Evolutionary conservation across 2,329 filamentous ascomycete species (phyloP), one percentile per base, ranked within the genome.

Genomic region (Lachnellula suecica): DNA sequence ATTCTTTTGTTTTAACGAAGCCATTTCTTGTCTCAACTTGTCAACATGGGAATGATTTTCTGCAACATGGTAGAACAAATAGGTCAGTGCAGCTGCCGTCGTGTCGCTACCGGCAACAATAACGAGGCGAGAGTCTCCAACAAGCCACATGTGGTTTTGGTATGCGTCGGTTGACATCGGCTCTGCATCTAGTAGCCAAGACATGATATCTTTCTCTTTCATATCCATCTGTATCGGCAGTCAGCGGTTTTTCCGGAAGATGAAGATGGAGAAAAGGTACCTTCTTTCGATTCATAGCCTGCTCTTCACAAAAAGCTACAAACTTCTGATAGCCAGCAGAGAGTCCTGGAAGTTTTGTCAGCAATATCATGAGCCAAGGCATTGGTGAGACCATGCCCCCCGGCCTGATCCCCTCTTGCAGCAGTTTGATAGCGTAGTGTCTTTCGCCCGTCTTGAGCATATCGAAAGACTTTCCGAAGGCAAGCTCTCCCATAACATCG

Each of bases 41-140:
- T 37, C 2, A n/a, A 59, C 20, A 4, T 53, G 41, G 5, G 42
- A 34, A 0, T 52, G 62, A 8, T 56, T 44, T 3, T 48, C 40
- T 9, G 51, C 54, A 2, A 67, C 47, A 29, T 60, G 52, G 55
- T 72, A 76, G 61, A 78, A 72, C 6, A 74, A 60, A 46, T 66
- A 65, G 1, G 70, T 68, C 19, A 77, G 57, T 0, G 71, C 68
- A 1, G 69, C 66, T 7, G 72, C 65, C 0, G 72, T 74, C 6
- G 74, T 77, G 53, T 77, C 74, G 31, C 68, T 72, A 4, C 71
- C 71, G 22, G 70, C 70, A 22, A 71, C 64, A 17, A 73, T 67
- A 31, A 72, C 62, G 22, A 65, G 54, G 3, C 54, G 52, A 11
- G 58, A 44, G 43, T 63, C 59, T 10, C 57, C 57, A 3, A 38